These are phyloP conservation scores for Cicer arietinum DNA, from an alignment of 306 rosid species.

Conservation along the genomic window DNA sequence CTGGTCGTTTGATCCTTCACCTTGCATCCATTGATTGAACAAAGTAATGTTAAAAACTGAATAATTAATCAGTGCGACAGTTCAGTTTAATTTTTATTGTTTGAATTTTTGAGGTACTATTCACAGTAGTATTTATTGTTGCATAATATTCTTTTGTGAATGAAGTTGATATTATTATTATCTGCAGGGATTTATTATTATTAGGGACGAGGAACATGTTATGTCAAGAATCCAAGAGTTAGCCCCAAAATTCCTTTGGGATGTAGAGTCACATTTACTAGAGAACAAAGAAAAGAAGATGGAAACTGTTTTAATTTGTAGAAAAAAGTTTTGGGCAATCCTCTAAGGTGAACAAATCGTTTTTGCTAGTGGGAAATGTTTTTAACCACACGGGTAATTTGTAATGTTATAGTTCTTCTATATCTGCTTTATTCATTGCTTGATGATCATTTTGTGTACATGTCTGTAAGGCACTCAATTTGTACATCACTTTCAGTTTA, in stretches of 20 bases:
- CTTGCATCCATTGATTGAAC: conserved; percentile 20
- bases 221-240: conserved; percentile 65
- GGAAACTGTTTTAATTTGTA: conserved; percentile 74
- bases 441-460: conserved; percentile 41
- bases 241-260: conserved; percentile 82
- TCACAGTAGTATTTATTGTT: not conserved
- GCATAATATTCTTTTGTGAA: not conserved
- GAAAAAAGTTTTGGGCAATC: conserved; percentile 94
- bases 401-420: conserved; percentile 39
- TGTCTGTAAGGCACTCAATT: conserved; percentile 27
- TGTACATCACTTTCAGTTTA: conserved; percentile 36
- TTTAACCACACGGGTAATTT: conserved; percentile 29
- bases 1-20: conserved; percentile 9
- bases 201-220: conserved; percentile 70
- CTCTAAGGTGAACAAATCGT: conserved; percentile 40
- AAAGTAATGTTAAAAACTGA: conserved; percentile 6
- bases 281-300: conserved; percentile 71
- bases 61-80: not conserved
- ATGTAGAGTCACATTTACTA: conserved; percentile 61
- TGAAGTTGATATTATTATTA: conserved; percentile 13
- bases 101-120: not conserved
- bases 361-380: conserved; percentile 22
- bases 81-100: not conserved
- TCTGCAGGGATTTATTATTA: conserved; percentile 78
- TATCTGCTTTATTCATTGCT: conserved; percentile 35